Evolutionary conservation across 495 filamentous ascomycete species (phyloP).

Genomic region (Penicillium daleae): DNA sequence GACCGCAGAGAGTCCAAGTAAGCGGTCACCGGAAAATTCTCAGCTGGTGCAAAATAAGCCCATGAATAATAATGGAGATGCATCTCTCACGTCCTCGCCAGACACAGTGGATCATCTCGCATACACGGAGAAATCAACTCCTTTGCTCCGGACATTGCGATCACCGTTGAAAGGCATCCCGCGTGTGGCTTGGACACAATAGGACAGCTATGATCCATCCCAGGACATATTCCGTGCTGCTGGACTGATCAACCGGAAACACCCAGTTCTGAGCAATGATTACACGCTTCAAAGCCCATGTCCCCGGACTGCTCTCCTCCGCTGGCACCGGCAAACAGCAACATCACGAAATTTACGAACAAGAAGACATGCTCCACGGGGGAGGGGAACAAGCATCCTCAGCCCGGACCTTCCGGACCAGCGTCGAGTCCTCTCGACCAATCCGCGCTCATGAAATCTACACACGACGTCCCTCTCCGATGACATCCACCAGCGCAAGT

Average conservation of each 20-base stretch:
- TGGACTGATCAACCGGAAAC: neutral
- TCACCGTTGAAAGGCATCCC: slow-evolving; percentile 6
- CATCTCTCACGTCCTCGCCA: neutral
- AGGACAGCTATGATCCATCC: slow-evolving; percentile 3
- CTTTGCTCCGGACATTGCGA: neutral
- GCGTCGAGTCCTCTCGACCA: neutral
- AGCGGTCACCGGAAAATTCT: neutral
- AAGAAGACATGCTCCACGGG: neutral
- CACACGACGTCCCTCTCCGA: slow-evolving; percentile 6
- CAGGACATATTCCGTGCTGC: neutral
- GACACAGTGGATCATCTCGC: neutral
- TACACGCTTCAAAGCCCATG: neutral
- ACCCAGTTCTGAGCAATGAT: neutral
- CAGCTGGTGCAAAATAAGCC: neutral
- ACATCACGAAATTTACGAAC: neutral
- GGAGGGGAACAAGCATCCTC: neutral
- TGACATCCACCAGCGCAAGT: neutral
- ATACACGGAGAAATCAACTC: neutral
- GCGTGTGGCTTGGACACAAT: neutral
- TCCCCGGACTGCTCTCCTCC: slow-evolving; percentile 15
- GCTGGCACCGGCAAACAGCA: neutral
- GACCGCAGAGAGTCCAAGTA: neutral
- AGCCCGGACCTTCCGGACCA: neutral
- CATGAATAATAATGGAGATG: neutral
- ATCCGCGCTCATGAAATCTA: neutral